Conservation (phyloP, 169 alveolate genomes). For the Eimeria acervulina region DNA sequence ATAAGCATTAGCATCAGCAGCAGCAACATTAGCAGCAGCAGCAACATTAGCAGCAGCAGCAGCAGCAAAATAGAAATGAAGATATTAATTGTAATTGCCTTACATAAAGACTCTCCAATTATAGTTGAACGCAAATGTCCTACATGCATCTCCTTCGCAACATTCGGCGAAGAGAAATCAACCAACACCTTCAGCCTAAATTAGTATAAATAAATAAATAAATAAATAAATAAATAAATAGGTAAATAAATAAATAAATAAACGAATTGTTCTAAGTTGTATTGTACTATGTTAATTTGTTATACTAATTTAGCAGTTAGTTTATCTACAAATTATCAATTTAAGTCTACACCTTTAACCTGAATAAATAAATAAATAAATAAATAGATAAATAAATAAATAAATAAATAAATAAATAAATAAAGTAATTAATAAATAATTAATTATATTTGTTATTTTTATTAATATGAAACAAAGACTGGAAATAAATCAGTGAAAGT, state of each 20-base stretch:
- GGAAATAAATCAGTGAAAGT: no score
- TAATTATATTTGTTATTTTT: no score
- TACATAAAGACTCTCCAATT: constrained; percentile 96
- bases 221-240: neutral
- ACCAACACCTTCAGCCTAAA: constrained; percentile 92
- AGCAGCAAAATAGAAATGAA: neutral
- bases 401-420: no score
- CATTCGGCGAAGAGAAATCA: constrained; percentile 99
- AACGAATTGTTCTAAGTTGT: neutral
- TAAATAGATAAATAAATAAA: no score
- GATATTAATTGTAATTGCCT: neutral
- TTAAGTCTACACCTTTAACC: no score
- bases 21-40: neutral
- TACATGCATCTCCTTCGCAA: constrained; percentile 99
- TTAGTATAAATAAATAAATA: neutral
- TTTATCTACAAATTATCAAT: no score
- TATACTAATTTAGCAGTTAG: neutral
- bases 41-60: neutral
- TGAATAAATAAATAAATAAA: no score
- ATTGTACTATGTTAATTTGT: neutral
- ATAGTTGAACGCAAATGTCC: constrained; percentile 99
- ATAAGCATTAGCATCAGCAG: neutral
- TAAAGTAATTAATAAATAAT: no score
- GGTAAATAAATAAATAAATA: neutral
- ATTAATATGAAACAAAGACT: no score